A percentile compares a stretch with the other conserved stretches of the same genome.
Conservation (phyloP, 1,139 yeast species). For the Nematodospora anomalae region DNA sequence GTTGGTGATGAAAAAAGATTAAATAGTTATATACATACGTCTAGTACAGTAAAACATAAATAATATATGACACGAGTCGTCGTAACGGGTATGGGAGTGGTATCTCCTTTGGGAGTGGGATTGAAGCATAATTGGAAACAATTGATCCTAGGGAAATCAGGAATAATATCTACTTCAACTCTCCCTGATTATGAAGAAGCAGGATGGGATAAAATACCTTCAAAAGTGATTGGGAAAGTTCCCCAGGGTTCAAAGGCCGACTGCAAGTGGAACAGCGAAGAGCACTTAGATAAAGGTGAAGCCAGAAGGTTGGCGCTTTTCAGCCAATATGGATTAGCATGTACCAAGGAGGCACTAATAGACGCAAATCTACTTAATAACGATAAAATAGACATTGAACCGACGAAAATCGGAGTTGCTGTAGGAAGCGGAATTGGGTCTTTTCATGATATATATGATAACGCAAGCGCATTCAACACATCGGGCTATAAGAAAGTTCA, state of each 20-base stretch:
- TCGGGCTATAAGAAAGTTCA: slow-evolving; percentile 72
- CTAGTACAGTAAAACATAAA: slow-evolving; percentile 2
- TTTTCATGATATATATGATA: slow-evolving; percentile 68
- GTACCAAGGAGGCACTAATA: slow-evolving; percentile 72
- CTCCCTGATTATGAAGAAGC: slow-evolving; percentile 46
- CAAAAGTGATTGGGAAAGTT: slow-evolving; percentile 73
- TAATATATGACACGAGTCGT: slow-evolving; percentile 52
- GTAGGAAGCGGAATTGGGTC: slow-evolving; percentile 96
- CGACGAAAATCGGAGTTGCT: slow-evolving; percentile 60
- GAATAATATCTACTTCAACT: slow-evolving; percentile 54
- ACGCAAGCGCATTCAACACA: slow-evolving; percentile 48
- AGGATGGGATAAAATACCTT: slow-evolving; percentile 61
- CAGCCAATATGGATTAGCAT: slow-evolving; percentile 76
- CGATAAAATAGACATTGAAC: slow-evolving; percentile 23
- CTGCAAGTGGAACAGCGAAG: slow-evolving; percentile 52
- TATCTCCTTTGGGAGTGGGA: slow-evolving; percentile 85
- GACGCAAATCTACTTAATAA: slow-evolving; percentile 55
- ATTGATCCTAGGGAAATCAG: slow-evolving; percentile 52
- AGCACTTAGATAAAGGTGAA: slow-evolving; percentile 46
- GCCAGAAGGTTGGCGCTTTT: slow-evolving; percentile 67
- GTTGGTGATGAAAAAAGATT: slow-evolving; percentile 45
- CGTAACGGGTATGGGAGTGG: slow-evolving; percentile 85
- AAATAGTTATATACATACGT: slow-evolving; percentile 26
- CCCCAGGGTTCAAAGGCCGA: slow-evolving; percentile 54
- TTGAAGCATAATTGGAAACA: slow-evolving; percentile 52